Conservation (phyloP, 768 basidiomycete genomes). For the Tulasnella sp. region DNA sequence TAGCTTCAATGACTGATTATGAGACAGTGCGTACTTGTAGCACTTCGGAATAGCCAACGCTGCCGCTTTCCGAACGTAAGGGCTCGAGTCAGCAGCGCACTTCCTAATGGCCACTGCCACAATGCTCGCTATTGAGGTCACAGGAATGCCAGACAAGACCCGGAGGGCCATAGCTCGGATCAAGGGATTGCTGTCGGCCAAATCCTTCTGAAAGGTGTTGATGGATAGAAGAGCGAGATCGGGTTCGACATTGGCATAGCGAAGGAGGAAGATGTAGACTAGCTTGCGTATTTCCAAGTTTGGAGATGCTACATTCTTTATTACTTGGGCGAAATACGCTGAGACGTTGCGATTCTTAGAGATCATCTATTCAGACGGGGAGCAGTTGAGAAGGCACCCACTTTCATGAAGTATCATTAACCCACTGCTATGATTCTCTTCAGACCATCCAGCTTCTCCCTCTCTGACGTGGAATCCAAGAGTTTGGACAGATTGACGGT, state of each 20-base stretch:
- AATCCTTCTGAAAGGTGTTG: conserved; percentile 97
- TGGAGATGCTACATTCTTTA: conserved; percentile 90
- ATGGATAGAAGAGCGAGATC: conserved; percentile 93
- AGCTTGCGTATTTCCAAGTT: conserved; percentile 93
- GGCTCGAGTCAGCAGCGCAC: conserved; percentile 83
- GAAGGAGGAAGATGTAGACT: conserved; percentile 93
- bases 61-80: conserved; percentile 89
- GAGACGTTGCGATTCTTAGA: conserved; percentile 88
- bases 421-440: conserved; percentile 87
- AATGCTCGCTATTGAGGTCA: conserved; percentile 78
- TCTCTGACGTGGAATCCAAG: conserved; percentile 79
- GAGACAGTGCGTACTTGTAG: conserved; percentile 48
- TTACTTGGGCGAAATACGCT: conserved; percentile 91
- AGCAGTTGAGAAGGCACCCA: neutral
- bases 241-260: conserved; percentile 87
- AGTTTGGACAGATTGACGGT: conserved; percentile 74
- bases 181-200: conserved; percentile 83
- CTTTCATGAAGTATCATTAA: conserved; percentile 23
- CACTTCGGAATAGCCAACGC: conserved; percentile 84
- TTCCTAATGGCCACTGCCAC: conserved; percentile 87
- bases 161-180: conserved; percentile 95
- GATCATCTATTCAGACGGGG: conserved; percentile 54
- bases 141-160: conserved; percentile 84
- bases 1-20: neutral
- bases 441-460: conserved; percentile 91